These are phyloP conservation scores for Pinguiococcus pyrenoidosus DNA, from an alignment of 108 stramenopile species.

Conservation along the genomic window DNA sequence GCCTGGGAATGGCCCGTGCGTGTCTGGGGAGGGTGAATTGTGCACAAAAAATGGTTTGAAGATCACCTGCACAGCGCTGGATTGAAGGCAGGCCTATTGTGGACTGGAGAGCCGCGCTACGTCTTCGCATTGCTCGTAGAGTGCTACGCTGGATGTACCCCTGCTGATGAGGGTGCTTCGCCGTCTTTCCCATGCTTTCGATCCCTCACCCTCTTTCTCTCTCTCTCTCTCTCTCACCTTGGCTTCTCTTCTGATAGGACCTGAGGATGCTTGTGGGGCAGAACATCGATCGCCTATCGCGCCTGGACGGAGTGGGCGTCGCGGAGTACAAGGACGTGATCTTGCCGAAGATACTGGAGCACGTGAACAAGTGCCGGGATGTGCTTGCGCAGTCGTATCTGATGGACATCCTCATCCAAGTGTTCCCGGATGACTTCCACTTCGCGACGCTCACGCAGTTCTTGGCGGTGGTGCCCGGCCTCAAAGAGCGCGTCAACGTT, in stretches of 20 bases:
- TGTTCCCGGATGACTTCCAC: constrained; percentile 91
- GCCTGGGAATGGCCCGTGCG: too few relatives aligned
- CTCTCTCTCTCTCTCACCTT: too few relatives aligned
- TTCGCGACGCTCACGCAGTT: constrained; percentile 80
- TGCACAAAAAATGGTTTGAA: too few relatives aligned
- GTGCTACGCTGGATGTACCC: too few relatives aligned
- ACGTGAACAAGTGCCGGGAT: constrained; percentile 79
- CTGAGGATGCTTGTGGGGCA: constrained; percentile 88
- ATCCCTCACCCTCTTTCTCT: too few relatives aligned
- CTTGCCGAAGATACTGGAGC: constrained; percentile 64
- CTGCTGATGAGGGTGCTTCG: too few relatives aligned
- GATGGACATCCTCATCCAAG: constrained; percentile 94
- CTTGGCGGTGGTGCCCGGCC: constrained; percentile 47
- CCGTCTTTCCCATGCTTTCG: too few relatives aligned
- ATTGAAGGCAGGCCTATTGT: too few relatives aligned
- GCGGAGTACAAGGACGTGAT: constrained; percentile 55
- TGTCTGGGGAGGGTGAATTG: too few relatives aligned
- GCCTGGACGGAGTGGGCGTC: constrained; percentile 77
- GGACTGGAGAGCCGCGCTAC: too few relatives aligned
- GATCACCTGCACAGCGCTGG: too few relatives aligned
- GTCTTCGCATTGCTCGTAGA: too few relatives aligned
- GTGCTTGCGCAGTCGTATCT: constrained; percentile 90
- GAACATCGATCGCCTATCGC: constrained; percentile 80
- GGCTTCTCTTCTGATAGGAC: constrained; percentile 29
- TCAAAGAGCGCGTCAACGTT: constrained; percentile 90